Conservation (phyloP, 306 rosid species). For the Trifolium repens region DNA sequence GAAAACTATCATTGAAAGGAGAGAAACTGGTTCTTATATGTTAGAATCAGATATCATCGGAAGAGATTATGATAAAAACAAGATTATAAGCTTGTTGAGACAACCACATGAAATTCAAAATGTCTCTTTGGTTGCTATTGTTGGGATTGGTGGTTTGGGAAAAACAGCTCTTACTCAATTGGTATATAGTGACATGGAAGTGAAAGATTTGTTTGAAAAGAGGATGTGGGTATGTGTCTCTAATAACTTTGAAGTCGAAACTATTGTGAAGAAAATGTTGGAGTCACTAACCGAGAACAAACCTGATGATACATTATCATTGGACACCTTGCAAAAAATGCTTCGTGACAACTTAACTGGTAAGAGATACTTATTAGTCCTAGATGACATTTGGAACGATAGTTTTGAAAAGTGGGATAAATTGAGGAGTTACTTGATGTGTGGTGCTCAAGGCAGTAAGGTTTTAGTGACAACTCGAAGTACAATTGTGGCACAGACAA, state of each 20-base stretch:
- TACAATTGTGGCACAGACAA: background rate
- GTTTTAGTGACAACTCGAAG: background rate
- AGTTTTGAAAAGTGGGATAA: background rate
- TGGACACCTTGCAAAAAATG: background rate
- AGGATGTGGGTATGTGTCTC: no score
- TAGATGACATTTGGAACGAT: conserved; percentile 1
- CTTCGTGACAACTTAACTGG: background rate
- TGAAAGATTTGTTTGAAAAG: no score
- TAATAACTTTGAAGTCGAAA: conserved; percentile 12
- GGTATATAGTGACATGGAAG: no score
- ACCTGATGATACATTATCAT: background rate
- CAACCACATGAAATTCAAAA: no score
- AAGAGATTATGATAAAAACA: background rate
- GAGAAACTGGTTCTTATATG: conserved; percentile 20
- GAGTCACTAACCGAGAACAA: background rate
- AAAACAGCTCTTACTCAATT: no score
- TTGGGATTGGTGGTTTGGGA: conserved; percentile 42
- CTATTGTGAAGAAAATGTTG: background rate
- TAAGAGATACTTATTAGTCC: background rate
- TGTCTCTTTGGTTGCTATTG: background rate
- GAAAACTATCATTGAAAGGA: background rate
- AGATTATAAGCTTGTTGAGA: conserved; percentile 4
- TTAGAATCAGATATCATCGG: conserved; percentile 19
- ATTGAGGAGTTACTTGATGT: background rate
- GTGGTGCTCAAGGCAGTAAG: background rate